Evolutionary conservation across 805 yeast species (phyloP), one percentile per base, ranked within the genome.

Genomic region (Candida sithepensis): DNA sequence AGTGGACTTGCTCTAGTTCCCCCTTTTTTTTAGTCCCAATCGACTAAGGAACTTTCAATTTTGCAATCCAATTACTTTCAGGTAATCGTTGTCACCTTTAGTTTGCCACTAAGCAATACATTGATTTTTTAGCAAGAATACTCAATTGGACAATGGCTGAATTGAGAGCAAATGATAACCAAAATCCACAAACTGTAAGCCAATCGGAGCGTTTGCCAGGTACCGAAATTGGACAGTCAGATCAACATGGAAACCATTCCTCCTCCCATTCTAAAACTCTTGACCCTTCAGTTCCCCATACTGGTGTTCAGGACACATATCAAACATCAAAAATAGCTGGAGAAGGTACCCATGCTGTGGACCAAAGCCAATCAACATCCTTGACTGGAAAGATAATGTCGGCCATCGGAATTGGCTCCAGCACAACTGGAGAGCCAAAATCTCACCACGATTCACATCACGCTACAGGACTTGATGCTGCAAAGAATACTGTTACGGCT

Each of bases 401-500:
- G 20, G 48, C 44, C 5, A 21, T 41, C 30, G 45, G 45, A n/a
- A 4, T 37, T 2, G 18, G 41, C 13, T 16, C 24, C 2, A 13
- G 43, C 3, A 41, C 26, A 9, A 18, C 14, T 6, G 16, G 33
- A 18, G 28, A 23, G 26, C 19, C 26, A 36, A 43, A 41, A 16
- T 32, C 41, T 13, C n/a, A 41, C 20, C 10, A 16, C 6, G 42
- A 26, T 40, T n/a, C 9, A 3, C 18, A 19, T 13, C 7, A n/a
- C 26, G 23, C 40, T 3, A 16, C 22, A 19, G 21, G 23, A 16
- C 46, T 41, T 12, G 53, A 53, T 36, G 53, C 53, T 3, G 19
- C 43, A 28, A 21, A 46, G 22, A 46, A 48, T 43, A 48, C 56
- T 12, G 23, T 46, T 22, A 44, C 54, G 2, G 39, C 44, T 23